Conservation (phyloP, 257 asterid species). For the Nicotiana knightiana region DNA sequence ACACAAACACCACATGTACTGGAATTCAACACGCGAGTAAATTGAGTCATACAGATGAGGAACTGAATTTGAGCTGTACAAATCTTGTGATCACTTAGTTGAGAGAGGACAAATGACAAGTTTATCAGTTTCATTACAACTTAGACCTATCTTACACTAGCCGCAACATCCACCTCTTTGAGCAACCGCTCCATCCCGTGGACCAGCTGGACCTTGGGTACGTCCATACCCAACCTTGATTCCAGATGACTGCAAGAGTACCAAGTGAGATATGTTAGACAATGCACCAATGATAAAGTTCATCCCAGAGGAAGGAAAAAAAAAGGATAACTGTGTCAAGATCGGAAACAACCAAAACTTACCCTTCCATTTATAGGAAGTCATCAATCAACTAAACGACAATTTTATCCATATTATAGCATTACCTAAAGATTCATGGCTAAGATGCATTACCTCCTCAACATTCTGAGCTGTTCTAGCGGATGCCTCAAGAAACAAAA, state of each 20-base stretch:
- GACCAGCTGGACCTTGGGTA: conserved; percentile 48
- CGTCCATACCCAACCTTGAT: conserved; percentile 72
- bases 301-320: background rate
- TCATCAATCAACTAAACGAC: background rate
- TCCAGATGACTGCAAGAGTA: conserved; percentile 58
- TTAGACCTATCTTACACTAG: conserved; percentile 17
- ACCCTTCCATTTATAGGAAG: background rate
- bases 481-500: conserved; percentile 63
- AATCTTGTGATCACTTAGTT: background rate
- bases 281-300: background rate
- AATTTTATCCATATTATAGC: background rate
- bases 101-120: background rate
- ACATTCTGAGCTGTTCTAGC: conserved; percentile 87
- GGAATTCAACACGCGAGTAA: background rate
- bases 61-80: conserved; percentile 16
- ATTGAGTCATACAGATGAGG: background rate
- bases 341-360: background rate
- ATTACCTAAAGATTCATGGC: background rate
- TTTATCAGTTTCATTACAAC: background rate
- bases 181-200: conserved; percentile 56
- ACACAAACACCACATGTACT: background rate
- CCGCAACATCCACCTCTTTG: conserved; percentile 66
- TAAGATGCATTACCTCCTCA: conserved; percentile 45
- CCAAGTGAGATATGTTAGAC: background rate
- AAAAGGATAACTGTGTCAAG: background rate